phyloP scores from a whole-genome alignment of 805 yeast genomes.

The Ogataea methanolica region DNA sequence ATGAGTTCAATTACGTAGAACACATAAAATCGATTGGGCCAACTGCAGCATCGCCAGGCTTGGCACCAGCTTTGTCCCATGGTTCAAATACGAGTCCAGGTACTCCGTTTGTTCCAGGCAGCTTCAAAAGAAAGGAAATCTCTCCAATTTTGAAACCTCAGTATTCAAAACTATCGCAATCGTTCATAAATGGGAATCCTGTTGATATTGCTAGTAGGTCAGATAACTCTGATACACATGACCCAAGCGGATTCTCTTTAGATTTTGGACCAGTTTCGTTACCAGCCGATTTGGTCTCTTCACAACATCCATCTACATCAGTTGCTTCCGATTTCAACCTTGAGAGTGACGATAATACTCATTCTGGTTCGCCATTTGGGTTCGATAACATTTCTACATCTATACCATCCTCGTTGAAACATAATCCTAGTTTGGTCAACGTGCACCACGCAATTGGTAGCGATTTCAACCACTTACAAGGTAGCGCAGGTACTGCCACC shows the following conservation, averaged over 20 bases:
- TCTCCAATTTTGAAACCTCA: constrained; percentile 21
- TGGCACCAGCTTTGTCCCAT: constrained; percentile 9
- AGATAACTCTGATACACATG: not conserved
- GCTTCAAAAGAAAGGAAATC: constrained; percentile 21
- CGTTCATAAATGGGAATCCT: constrained; percentile 9
- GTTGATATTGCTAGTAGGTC: not conserved
- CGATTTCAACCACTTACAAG: not conserved
- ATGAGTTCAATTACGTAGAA: constrained; percentile 60
- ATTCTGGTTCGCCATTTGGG: constrained; percentile 18
- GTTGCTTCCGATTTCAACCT: constrained; percentile 8
- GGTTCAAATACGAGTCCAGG: constrained; percentile 8
- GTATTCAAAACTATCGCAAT: constrained; percentile 26
- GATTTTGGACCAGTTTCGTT: constrained; percentile 18
- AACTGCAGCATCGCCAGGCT: constrained; percentile 5
- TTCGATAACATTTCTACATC: constrained; percentile 18
- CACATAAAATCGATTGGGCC: constrained; percentile 53
- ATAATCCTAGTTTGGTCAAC: constrained; percentile 19
- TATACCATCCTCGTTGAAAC: constrained; percentile 19
- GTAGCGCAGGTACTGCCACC: not conserved
- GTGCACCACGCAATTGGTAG: constrained; percentile 2
- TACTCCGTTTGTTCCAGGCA: constrained; percentile 1
- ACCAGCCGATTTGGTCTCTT: constrained; percentile 1
- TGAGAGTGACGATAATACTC: constrained; percentile 6
- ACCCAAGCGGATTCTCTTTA: constrained; percentile 6
- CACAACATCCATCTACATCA: constrained; percentile 7